phyloP scores from a whole-genome alignment of 2,329 filamentous ascomycete species.

The Cercospora zeina region DNA sequence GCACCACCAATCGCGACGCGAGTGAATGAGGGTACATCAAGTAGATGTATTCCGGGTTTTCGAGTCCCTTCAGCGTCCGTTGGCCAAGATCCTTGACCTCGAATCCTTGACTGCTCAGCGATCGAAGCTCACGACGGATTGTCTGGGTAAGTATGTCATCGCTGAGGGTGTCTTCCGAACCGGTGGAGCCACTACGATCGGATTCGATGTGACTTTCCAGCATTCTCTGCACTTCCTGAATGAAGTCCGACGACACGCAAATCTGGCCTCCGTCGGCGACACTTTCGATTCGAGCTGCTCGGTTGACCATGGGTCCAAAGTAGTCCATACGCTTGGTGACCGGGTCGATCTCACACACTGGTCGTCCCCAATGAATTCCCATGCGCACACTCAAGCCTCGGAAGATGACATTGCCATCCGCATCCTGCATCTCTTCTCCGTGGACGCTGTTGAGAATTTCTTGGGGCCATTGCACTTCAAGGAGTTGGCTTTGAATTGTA shows the following conservation, averaged over 20 bases:
- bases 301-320: slow-evolving; percentile 99
- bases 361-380: slow-evolving; percentile 94
- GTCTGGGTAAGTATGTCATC: slow-evolving; percentile 72
- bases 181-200: slow-evolving; percentile 67
- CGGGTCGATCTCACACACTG: slow-evolving; percentile 91
- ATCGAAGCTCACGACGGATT: slow-evolving; percentile 83
- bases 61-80: slow-evolving; percentile 90
- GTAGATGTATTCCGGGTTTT: slow-evolving; percentile 95
- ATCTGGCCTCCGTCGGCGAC: slow-evolving; percentile 97
- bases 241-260: slow-evolving; percentile 94
- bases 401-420: slow-evolving; percentile 87
- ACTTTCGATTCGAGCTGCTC: slow-evolving; percentile 87
- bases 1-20: slow-evolving; percentile 73
- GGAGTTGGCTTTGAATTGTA: slow-evolving; percentile 81
- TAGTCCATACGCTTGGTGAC: slow-evolving; percentile 99
- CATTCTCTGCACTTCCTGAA: slow-evolving; percentile 89
- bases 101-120: slow-evolving; percentile 86
- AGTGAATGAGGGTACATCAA: slow-evolving; percentile 91
- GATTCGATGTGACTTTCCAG: slow-evolving; percentile 85
- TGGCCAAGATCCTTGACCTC: slow-evolving; percentile 96
- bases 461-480: slow-evolving; percentile 88
- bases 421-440: slow-evolving; percentile 78
- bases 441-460: slow-evolving; percentile 86
- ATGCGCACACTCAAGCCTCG: slow-evolving; percentile 92
- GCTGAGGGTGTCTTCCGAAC: slow-evolving; percentile 71